phyloP scores from a whole-genome alignment of 1,139 yeast genomes.

The Saccharomyces hybrid region DNA sequence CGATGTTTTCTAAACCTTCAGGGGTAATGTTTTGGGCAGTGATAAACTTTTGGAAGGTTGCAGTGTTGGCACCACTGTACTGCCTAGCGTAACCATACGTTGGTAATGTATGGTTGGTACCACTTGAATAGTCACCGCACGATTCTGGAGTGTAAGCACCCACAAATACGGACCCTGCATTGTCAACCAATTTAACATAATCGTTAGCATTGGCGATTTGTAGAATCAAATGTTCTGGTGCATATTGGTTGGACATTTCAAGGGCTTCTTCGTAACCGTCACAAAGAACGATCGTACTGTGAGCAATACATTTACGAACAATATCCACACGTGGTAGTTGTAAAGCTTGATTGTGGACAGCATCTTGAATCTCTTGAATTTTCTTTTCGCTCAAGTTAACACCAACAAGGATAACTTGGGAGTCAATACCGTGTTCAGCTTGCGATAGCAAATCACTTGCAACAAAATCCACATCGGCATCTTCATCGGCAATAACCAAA shows the following conservation, averaged over 20 bases:
- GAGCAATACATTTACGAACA: conserved; percentile 83
- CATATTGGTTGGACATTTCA: conserved; percentile 76
- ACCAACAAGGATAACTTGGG: conserved; percentile 89
- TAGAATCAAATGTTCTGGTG: conserved; percentile 94
- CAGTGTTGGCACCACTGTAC: conserved; percentile 94
- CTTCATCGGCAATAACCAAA: conserved; percentile 77
- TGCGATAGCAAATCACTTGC: conserved; percentile 93
- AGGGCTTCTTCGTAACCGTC: conserved; percentile 68
- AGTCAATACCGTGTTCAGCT: conserved; percentile 98
- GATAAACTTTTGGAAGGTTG: conserved; percentile 89
- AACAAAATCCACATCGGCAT: conserved; percentile 89
- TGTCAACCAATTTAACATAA: conserved; percentile 66
- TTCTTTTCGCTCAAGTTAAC: conserved; percentile 57
- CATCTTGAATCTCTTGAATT: conserved; percentile 63
- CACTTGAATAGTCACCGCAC: conserved; percentile 96
- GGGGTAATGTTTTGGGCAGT: conserved; percentile 86
- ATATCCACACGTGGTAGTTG: conserved; percentile 90
- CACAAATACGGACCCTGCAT: conserved; percentile 95
- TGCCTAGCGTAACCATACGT: conserved; percentile 97
- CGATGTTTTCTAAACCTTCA: conserved; percentile 78
- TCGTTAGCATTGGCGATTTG: conserved; percentile 72
- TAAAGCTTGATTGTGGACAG: conserved; percentile 75
- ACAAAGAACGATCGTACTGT: conserved; percentile 73
- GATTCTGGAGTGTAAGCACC: conserved; percentile 96
- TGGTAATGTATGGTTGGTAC: conserved; percentile 96